Evolutionary conservation across 805 yeast species (phyloP), one percentile per base, ranked within the genome.

Genomic region (Candida broadrunensis): DNA sequence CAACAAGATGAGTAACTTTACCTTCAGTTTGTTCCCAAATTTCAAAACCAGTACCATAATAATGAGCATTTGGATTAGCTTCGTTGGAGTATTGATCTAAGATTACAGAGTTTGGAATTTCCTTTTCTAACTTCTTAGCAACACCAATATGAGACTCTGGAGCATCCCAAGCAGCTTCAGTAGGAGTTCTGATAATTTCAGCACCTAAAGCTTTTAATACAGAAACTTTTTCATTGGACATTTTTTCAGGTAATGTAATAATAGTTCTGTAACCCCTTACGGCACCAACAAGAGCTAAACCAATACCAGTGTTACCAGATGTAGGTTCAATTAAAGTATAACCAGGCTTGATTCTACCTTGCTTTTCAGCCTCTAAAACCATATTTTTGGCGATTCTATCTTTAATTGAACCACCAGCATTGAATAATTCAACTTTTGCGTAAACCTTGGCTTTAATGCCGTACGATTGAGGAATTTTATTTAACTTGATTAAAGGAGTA

Each of bases 111-210:
- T 86, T 84, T 42, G 91, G 90, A 51, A 87, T 85, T 65, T 87
- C 95, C 60, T 78, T 80, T 58, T 86, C 88, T 56, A 87, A 73
- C 50, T 82, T 80, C 59, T 72, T 77, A 40, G 95, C 95, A 30
- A 87, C 96, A 49, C 95, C 95, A 58, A 87, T 86, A 56, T 87
- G 95, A 24, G 90, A 82, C 62, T 88, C 95, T 33, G 95, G 95
- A 36, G 95, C 78, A 55, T 87, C 95, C 88, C 89, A 87, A 2
- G 95, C 95, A 33, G 95, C 95, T 58, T 84, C 95, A 21, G 90
- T 87, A 38, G 96, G 95, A 11, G 96, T 87, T 72, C 96, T 79
- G 50, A 87, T 83, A 58, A 87, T 87, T 62, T 87, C 95, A 24
- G 96, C 95, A 44, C 96, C 96, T 44, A 87, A 73, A 5, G 95